Percentiles rank a stretch among this genome's conserved stretches.
Evolutionary conservation across 2,329 filamentous ascomycete species (phyloP).

Genomic region (Verticillium nubilum): DNA sequence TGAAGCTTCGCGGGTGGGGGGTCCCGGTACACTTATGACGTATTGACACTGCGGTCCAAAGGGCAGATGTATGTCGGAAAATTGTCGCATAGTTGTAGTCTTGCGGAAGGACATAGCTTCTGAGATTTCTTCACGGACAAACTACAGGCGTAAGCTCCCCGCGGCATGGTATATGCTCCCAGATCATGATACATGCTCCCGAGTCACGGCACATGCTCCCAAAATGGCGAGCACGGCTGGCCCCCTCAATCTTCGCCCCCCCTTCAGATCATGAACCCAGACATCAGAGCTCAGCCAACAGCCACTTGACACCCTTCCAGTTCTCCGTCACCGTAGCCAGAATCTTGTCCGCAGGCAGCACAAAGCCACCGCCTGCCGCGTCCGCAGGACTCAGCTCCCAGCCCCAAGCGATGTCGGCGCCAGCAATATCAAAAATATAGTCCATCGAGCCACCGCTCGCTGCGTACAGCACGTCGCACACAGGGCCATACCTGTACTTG

Average conservation of each 20-base stretch:
- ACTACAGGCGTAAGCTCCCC: not conserved
- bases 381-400: constrained; percentile 30
- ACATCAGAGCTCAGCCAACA: constrained; percentile 37
- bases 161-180: not conserved
- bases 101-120: not conserved
- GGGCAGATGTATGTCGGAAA: not conserved
- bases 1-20: not conserved
- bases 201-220: not conserved
- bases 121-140: not conserved
- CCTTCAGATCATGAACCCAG: not conserved
- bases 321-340: constrained; percentile 36
- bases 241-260: not conserved
- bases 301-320: constrained; percentile 51
- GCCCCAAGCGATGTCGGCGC: constrained; percentile 34
- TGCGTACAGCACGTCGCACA: constrained; percentile 58
- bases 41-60: not conserved
- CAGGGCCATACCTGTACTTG: constrained; percentile 39
- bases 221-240: not conserved
- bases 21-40: not conserved
- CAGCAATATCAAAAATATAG: constrained; percentile 35
- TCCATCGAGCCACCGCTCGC: constrained; percentile 42
- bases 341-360: constrained; percentile 36
- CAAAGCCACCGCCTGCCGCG: constrained; percentile 32
- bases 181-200: not conserved
- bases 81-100: not conserved